Conservation (phyloP, 2,329 filamentous ascomycete genomes). For the Nannizziopsis arthrosporioides region DNA sequence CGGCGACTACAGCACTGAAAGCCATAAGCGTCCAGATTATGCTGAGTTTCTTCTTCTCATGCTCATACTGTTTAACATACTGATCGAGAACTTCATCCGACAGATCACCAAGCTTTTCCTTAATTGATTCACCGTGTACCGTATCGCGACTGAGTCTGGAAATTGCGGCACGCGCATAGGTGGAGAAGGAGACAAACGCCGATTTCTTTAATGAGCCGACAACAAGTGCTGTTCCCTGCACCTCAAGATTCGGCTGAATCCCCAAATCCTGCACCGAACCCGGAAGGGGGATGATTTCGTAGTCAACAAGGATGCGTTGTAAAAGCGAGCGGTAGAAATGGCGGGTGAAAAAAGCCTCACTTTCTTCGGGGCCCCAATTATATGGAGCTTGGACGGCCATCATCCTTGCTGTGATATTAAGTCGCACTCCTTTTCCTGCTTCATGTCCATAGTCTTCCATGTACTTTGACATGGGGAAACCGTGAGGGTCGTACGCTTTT, state of each 20-base stretch:
- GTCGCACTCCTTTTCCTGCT: conserved; percentile 52
- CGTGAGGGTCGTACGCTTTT: conserved; percentile 68
- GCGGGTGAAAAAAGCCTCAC: conserved; percentile 75
- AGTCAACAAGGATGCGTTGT: conserved; percentile 84
- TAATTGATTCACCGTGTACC: conserved; percentile 49
- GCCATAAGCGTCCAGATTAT: conserved; percentile 93
- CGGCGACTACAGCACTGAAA: conserved; percentile 78
- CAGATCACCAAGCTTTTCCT: conserved; percentile 53
- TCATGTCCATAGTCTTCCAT: conserved; percentile 48
- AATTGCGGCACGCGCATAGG: conserved; percentile 72
- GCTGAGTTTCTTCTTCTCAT: conserved; percentile 67
- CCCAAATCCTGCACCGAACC: conserved; percentile 19
- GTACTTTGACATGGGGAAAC: conserved; percentile 79
- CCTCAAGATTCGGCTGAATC: conserved; percentile 9
- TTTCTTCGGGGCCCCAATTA: conserved; percentile 78
- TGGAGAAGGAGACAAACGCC: conserved; percentile 61
- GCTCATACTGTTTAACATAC: conserved; percentile 56
- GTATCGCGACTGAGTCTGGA: conserved; percentile 57
- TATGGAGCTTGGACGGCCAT: conserved; percentile 93
- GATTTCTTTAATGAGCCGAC: conserved; percentile 73
- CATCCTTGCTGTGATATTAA: conserved; percentile 95
- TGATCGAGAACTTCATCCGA: conserved; percentile 61
- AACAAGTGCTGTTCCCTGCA: conserved; percentile 61
- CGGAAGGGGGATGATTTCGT: conserved; percentile 57
- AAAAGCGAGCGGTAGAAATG: conserved; percentile 88